Base-by-base conservation (phyloP, 805 yeast genomes). In the Candida pseudofarinosa region DNA sequence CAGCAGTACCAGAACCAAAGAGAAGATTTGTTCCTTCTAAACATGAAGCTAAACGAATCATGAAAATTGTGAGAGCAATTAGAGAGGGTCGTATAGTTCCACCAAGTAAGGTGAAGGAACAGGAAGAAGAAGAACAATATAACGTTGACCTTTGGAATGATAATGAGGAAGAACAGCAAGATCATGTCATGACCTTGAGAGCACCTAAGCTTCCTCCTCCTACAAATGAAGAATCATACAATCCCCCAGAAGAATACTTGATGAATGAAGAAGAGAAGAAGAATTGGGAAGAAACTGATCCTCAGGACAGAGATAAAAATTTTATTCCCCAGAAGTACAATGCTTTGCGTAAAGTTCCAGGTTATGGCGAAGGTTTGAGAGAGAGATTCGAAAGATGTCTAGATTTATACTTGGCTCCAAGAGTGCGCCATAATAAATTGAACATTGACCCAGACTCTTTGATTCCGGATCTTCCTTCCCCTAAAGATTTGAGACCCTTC, bases 201-300 rank as follows among this genome's bases (percentile, higher is more conserved):
- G 99, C 99, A 13, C 99, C 99, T 32, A 91, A 93, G 63, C 54
- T 88, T 54, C 81, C 96, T 13, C 98, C 97, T 30, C 99, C 99
- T 44, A 88, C 97, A 0, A 81, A 93, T 59, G 99, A 91, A 52
- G 97, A 91, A 69, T 82, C 93, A 55, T 93, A 93, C 65, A 93
- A 93, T 60, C 99, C 99, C 31, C 99, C 99, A 4, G 96, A 77
- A 58, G 99, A 93, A 71, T 93, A 93, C 57, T 68, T 93, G 51
- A 68, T 88, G 47, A 81, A 81, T 12, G 85, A 80, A 38, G 91
- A 88, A 56, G 98, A 91, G 60, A 71, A 68, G 50, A 73, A 81
- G 51, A 71, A 76, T 54, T 87, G 91, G 87, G 78, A 79, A 50
- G 77, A 76, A 36, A 62, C 71, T 32, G 93, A 84, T 34, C 88